phyloP scores from a whole-genome alignment of 306 rosid species.

The Macrotyloma uniflorum region DNA sequence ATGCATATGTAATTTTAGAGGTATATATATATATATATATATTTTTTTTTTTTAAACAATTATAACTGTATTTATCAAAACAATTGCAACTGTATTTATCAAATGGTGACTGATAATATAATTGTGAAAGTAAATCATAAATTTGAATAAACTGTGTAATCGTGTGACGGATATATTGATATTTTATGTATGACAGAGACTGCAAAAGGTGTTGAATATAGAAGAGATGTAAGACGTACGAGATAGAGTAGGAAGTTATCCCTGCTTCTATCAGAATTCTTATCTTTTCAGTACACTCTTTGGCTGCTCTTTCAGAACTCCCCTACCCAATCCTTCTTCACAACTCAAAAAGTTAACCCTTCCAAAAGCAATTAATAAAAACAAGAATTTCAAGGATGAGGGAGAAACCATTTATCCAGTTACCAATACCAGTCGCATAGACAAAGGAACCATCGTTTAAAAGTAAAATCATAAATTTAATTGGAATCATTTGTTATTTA shows the following conservation, averaged over 20 bases:
- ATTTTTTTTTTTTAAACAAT: too few relatives aligned
- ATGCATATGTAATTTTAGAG: too few relatives aligned
- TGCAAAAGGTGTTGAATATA: background rate
- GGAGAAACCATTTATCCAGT: too few relatives aligned
- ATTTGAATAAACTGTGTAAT: too few relatives aligned
- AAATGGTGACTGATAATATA: too few relatives aligned
- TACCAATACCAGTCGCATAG: background rate
- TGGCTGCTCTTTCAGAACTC: background rate
- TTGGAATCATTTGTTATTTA: background rate
- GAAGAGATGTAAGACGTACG: background rate
- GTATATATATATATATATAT: too few relatives aligned
- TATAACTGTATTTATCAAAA: too few relatives aligned
- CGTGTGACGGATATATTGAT: background rate
- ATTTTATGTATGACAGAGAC: background rate
- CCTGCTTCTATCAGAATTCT: constrained; percentile 23
- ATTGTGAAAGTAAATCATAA: too few relatives aligned
- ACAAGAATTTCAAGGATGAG: too few relatives aligned
- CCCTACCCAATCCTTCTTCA: background rate
- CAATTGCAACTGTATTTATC: too few relatives aligned
- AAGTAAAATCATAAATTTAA: background rate
- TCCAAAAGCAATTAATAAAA: background rate
- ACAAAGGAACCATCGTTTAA: background rate
- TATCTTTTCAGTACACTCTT: background rate
- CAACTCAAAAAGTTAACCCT: background rate
- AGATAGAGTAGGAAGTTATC: constrained; percentile 9